phyloP scores from a whole-genome alignment of 2,329 filamentous ascomycete species.

The Colletotrichum filicis region DNA sequence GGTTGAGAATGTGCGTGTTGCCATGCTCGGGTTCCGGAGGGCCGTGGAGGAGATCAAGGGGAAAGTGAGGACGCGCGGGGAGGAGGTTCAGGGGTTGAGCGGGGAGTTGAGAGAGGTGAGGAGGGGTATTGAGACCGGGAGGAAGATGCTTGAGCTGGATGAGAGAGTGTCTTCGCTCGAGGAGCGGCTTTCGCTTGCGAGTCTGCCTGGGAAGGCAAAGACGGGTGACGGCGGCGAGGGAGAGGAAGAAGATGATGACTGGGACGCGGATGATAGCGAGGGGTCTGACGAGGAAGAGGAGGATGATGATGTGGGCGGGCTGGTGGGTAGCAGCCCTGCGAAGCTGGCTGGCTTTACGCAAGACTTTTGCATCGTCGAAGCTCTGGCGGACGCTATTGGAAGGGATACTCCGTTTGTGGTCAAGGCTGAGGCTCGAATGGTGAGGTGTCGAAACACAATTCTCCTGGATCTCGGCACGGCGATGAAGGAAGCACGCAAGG shows the following conservation, averaged over 20 bases:
- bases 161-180: slow-evolving; percentile 73
- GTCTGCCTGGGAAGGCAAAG: slow-evolving; percentile 41
- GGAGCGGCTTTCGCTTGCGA: slow-evolving; percentile 67
- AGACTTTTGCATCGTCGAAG: slow-evolving; percentile 56
- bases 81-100: slow-evolving; percentile 71
- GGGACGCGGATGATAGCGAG: slow-evolving; percentile 44
- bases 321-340: slow-evolving; percentile 57
- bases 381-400: slow-evolving; percentile 56
- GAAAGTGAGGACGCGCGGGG: slow-evolving; percentile 71
- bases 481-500: slow-evolving; percentile 55
- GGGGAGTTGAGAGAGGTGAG: slow-evolving; percentile 75
- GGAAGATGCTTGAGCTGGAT: slow-evolving; percentile 75
- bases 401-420: slow-evolving; percentile 60
- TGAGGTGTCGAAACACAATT: slow-evolving; percentile 65
- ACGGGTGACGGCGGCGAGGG: slow-evolving; percentile 38
- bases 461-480: slow-evolving; percentile 66
- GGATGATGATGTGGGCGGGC: slow-evolving; percentile 40
- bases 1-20: slow-evolving; percentile 89
- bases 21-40: slow-evolving; percentile 84
- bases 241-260: slow-evolving; percentile 54
- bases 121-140: slow-evolving; percentile 68
- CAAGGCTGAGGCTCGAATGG: slow-evolving; percentile 63
- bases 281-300: slow-evolving; percentile 43
- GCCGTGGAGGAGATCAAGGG: slow-evolving; percentile 81
- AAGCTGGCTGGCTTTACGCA: slow-evolving; percentile 58